Conservation (phyloP, 805 yeast species). For the Barnettozyma californica region DNA sequence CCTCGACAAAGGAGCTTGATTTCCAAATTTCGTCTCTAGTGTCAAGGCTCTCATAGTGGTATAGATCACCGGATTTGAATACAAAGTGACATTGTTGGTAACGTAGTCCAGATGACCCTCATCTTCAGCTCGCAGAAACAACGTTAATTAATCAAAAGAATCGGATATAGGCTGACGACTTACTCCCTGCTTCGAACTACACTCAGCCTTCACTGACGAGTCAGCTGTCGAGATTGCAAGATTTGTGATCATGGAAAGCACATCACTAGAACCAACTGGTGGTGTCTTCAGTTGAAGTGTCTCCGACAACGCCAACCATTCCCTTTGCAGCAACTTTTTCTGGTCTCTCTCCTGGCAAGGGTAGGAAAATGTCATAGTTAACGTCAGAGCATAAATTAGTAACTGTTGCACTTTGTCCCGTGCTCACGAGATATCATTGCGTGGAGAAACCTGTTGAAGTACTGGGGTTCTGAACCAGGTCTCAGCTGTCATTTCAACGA, state of each 20-base stretch:
- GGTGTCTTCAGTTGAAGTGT: background rate
- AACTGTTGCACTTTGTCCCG: no score
- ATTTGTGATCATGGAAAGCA: background rate
- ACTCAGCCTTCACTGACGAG: background rate
- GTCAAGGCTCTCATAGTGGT: conserved; percentile 1
- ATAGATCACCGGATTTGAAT: background rate
- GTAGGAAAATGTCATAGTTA: no score
- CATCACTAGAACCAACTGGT: background rate
- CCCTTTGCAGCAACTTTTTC: no score
- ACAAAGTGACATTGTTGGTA: background rate
- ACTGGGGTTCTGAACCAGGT: no score
- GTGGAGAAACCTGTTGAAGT: no score
- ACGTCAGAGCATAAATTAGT: no score
- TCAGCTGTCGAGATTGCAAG: background rate
- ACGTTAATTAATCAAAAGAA: background rate
- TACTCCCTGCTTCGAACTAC: background rate
- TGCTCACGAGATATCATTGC: no score
- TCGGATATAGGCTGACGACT: background rate
- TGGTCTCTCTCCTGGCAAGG: no score
- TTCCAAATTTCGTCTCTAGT: background rate
- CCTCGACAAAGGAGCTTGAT: background rate
- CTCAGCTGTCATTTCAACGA: no score
- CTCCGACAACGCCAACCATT: background rate
- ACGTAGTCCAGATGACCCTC: background rate
- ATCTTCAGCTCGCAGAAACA: background rate